These are phyloP conservation scores for Eutypa lata DNA, from an alignment of 2,329 filamentous ascomycete genomes.

Conservation along the genomic window DNA sequence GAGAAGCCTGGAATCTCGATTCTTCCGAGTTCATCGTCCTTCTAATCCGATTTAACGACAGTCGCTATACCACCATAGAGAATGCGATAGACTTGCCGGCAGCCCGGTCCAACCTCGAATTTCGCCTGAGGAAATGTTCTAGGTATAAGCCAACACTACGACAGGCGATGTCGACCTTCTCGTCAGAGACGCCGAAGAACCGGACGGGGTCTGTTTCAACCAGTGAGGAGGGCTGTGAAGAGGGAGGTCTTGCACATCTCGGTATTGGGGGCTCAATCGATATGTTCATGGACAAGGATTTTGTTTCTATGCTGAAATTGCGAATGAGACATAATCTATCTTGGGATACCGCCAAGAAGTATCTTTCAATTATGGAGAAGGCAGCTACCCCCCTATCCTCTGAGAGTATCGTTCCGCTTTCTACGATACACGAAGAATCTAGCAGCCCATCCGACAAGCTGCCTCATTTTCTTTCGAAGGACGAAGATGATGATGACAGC, in stretches of 20 bases:
- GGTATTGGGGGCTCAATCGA: constrained; percentile 74
- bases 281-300: constrained; percentile 62
- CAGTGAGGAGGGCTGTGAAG: constrained; percentile 7
- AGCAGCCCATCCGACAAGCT: not conserved
- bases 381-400: constrained; percentile 5
- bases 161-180: constrained; percentile 53
- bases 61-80: constrained; percentile 60
- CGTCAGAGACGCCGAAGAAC: constrained; percentile 18
- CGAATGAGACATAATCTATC: constrained; percentile 49
- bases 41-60: constrained; percentile 59
- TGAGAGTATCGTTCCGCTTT: not conserved
- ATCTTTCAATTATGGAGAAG: constrained; percentile 4
- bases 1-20: constrained; percentile 73
- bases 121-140: constrained; percentile 69
- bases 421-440: not conserved
- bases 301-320: constrained; percentile 60
- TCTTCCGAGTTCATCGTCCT: constrained; percentile 69
- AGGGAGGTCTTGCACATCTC: constrained; percentile 45
- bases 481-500: constrained; percentile 5
- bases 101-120: constrained; percentile 37
- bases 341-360: constrained; percentile 66
- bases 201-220: not conserved
- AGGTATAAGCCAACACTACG: constrained; percentile 65
- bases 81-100: constrained; percentile 43
- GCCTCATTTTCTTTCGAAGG: not conserved